phyloP scores from a whole-genome alignment of 768 basidiomycete species.

The Lepiota subincarnata region DNA sequence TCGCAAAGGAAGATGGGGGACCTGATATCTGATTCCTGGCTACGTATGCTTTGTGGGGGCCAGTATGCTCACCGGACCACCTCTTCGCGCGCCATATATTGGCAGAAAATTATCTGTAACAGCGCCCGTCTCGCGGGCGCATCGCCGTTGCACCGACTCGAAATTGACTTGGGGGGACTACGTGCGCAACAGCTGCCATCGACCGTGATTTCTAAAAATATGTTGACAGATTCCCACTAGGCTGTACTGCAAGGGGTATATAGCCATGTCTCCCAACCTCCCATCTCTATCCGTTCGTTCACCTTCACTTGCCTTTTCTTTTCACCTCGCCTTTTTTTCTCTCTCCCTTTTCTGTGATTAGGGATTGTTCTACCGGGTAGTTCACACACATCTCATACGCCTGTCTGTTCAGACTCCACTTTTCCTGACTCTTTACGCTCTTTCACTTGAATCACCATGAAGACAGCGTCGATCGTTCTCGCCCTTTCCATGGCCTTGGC shows the following conservation, averaged over 20 bases:
- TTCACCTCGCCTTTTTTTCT: constrained; percentile 16
- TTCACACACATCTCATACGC: constrained; percentile 15
- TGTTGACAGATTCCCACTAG: constrained; percentile 13
- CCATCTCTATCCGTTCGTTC: constrained; percentile 19
- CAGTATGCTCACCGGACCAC: too few species aligned
- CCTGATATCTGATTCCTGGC: too few species aligned
- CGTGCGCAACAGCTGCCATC: neutral
- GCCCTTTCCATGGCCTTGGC: constrained; percentile 27
- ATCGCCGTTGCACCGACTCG: constrained; percentile 1
- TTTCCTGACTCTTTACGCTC: constrained; percentile 18
- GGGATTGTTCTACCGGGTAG: constrained; percentile 29
- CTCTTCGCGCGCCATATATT: too few species aligned
- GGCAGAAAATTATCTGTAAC: neutral
- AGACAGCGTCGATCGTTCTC: constrained; percentile 25
- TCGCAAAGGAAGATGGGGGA: too few species aligned
- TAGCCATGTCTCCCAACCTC: constrained; percentile 6
- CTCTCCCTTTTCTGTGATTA: constrained; percentile 22
- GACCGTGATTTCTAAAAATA: constrained; percentile 11
- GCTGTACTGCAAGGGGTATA: neutral
- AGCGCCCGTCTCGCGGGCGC: constrained; percentile 1
- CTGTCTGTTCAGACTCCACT: constrained; percentile 18
- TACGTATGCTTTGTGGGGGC: too few species aligned
- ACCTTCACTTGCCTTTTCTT: constrained; percentile 10
- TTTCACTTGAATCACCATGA: constrained; percentile 22
- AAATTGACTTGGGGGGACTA: neutral